Conservation (phyloP, 495 filamentous ascomycete species). For the Aspergillus sparsus region DNA sequence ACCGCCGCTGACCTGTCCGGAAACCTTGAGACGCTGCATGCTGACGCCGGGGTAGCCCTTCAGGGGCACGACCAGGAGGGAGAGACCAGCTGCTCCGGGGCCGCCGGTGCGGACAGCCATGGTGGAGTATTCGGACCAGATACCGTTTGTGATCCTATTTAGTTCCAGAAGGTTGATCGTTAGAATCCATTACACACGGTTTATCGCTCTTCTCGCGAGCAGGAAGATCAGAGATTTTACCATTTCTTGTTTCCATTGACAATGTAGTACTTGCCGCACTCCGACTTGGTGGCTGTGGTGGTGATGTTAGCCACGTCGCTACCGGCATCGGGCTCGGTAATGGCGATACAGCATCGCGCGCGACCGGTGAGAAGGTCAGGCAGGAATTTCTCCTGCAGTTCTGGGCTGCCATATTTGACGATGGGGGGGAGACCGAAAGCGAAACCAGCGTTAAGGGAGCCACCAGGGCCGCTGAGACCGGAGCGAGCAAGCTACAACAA, state of each 20-base stretch:
- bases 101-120: conserved; percentile 81
- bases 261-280: conserved; percentile 66
- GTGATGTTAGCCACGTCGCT: conserved; percentile 71
- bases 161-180: too few relatives aligned
- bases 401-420: conserved; percentile 61
- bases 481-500: conserved; percentile 57
- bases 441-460: conserved; percentile 65
- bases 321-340: conserved; percentile 74
- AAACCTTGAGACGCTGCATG: conserved; percentile 64
- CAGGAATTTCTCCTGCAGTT: conserved; percentile 63
- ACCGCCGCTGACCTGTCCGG: conserved; percentile 61
- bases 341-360: conserved; percentile 71
- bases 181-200: too few relatives aligned
- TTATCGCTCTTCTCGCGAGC: too few relatives aligned
- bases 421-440: conserved; percentile 72
- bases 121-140: conserved; percentile 69
- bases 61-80: conserved; percentile 67
- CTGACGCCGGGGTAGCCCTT: conserved; percentile 61
- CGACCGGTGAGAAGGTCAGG: conserved; percentile 66
- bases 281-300: conserved; percentile 63
- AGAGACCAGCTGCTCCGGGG: conserved; percentile 60
- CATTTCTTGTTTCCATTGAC: conserved; percentile 81
- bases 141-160: conserved; percentile 71
- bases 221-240: conserved; percentile 31
- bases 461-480: conserved; percentile 61